A percentile compares a stretch with the other conserved stretches of the same genome.
Conservation (phyloP, 352 stramenopile genomes). For the Globisporangium echinulatum region DNA sequence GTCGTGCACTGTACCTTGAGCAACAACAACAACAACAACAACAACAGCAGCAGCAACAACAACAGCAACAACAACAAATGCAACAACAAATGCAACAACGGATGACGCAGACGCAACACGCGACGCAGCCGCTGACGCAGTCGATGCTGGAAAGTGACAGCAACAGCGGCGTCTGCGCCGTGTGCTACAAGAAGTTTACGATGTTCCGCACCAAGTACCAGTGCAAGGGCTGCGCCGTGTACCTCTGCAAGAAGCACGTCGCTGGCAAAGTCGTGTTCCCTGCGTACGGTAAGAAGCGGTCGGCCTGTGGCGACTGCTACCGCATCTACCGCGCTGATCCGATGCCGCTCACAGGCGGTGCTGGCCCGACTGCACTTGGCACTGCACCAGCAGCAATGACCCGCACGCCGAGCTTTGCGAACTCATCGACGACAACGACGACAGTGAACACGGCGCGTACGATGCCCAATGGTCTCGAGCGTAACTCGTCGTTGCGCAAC, state of each 20-base stretch:
- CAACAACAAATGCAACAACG: neutral
- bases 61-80: neutral
- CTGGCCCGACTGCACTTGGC: neutral
- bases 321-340: constrained; percentile 51
- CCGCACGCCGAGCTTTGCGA: constrained; percentile 17
- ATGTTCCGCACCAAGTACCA: constrained; percentile 86
- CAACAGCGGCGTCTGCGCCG: constrained; percentile 59
- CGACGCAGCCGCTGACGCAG: constrained; percentile 8
- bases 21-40: constrained; percentile 4
- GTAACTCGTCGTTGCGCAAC: constrained; percentile 2
- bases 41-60: constrained; percentile 7
- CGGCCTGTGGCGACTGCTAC: constrained; percentile 73
- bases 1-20: constrained; percentile 16
- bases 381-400: constrained; percentile 9
- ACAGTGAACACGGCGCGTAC: constrained; percentile 5
- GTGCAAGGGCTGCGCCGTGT: constrained; percentile 76
- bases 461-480: constrained; percentile 6
- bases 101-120: neutral
- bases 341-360: constrained; percentile 24
- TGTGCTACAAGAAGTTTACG: constrained; percentile 84
- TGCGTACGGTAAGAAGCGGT: constrained; percentile 59
- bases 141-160: constrained; percentile 35
- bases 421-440: constrained; percentile 8
- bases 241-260: constrained; percentile 79
- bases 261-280: constrained; percentile 58